Percentiles rank a stretch among this genome's conserved stretches.
Evolutionary conservation across 1,284 basidiomycete species (phyloP).

Genomic region (Malassezia globosa): DNA sequence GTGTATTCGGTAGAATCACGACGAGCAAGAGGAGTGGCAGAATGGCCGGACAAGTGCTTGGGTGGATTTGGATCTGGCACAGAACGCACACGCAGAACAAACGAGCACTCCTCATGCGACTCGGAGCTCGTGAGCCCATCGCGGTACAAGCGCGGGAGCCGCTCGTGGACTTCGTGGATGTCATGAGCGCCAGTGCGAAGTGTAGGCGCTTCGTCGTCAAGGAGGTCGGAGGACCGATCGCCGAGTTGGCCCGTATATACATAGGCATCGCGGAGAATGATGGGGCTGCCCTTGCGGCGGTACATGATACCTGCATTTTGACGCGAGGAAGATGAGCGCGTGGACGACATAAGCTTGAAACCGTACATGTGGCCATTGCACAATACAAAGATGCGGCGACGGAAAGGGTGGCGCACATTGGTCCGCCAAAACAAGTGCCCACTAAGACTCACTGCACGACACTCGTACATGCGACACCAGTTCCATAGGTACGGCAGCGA

Average conservation of each 20-base stretch:
- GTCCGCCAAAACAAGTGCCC: conserved; percentile 55
- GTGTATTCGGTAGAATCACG: conserved; percentile 50
- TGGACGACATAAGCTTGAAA: conserved; percentile 37
- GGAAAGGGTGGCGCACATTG: conserved; percentile 45
- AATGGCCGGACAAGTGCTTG: background rate
- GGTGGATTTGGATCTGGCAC: conserved; percentile 15
- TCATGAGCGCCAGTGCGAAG: conserved; percentile 10
- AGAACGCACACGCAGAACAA: conserved; percentile 38
- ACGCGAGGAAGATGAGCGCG: conserved; percentile 32
- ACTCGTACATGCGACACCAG: conserved; percentile 67
- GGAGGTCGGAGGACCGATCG: conserved; percentile 2
- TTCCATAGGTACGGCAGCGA: conserved; percentile 60
- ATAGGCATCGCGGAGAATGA: conserved; percentile 42
- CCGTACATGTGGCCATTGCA: conserved; percentile 36
- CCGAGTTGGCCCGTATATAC: conserved; percentile 35
- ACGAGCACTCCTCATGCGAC: conserved; percentile 45
- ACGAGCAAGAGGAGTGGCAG: background rate
- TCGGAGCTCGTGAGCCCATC: conserved; percentile 38
- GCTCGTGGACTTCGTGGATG: background rate
- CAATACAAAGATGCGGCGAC: conserved; percentile 32
- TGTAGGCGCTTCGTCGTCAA: conserved; percentile 16
- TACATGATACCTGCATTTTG: conserved; percentile 45
- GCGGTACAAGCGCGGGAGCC: conserved; percentile 36
- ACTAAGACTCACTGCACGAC: conserved; percentile 59
- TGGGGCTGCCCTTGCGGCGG: conserved; percentile 33